A percentile compares a stretch with the other conserved stretches of the same genome.
These are phyloP conservation scores for Leishmania major DNA, from an alignment of 208 protist genomes.

Conservation along the genomic window DNA sequence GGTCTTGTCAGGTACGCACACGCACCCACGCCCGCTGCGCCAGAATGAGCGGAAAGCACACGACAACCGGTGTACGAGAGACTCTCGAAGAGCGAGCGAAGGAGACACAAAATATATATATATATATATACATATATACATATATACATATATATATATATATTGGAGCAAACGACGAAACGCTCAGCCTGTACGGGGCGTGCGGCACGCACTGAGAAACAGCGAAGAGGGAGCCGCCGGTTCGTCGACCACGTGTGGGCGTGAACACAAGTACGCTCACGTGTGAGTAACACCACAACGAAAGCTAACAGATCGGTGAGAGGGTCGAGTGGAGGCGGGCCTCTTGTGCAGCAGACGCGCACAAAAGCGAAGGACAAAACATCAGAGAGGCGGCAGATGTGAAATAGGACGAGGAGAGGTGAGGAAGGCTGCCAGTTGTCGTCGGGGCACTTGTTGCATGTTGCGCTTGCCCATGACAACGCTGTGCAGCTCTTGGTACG, in stretches of 20 bases:
- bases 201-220: neutral
- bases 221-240: neutral
- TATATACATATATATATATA: slow-evolving; percentile 1
- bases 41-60: neutral
- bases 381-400: neutral
- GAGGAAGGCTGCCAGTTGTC: neutral
- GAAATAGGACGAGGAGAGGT: neutral
- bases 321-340: neutral
- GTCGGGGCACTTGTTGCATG: neutral
- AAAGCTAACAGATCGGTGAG: neutral
- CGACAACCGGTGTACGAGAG: neutral
- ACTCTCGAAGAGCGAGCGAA: no score
- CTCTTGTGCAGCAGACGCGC: neutral
- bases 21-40: no score
- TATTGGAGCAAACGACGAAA: neutral
- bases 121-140: neutral
- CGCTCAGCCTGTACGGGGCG: neutral
- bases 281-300: neutral
- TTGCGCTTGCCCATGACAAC: neutral
- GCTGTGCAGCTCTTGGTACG: neutral
- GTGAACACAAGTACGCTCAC: neutral
- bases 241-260: neutral
- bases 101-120: neutral
- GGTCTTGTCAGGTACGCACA: neutral
- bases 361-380: slow-evolving; percentile 1